Evolutionary conservation across 2,329 filamentous ascomycete species (phyloP).

Genomic region (Escovopsis sp.): DNA sequence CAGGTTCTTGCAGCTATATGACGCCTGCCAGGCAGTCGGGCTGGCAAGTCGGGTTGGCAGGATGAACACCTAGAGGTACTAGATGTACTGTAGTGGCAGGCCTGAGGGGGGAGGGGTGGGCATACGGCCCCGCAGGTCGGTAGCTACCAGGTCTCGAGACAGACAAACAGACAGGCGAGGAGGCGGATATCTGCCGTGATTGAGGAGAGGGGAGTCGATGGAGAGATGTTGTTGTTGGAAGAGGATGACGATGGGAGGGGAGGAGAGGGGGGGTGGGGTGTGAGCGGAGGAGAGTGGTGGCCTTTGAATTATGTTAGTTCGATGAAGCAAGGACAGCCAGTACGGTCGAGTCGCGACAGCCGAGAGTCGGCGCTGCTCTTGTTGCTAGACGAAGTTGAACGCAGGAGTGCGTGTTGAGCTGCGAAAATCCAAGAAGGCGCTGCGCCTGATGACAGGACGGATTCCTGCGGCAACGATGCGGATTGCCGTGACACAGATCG

Average conservation of each 20-base stretch:
- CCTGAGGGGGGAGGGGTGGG: slow-evolving; percentile 2
- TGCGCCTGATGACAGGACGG: slow-evolving; percentile 5
- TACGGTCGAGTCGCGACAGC: no score
- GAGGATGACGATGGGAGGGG: neutral
- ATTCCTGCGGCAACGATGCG: slow-evolving; percentile 6
- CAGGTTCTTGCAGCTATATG: slow-evolving; percentile 6
- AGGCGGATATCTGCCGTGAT: slow-evolving; percentile 1
- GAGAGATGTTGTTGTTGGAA: neutral
- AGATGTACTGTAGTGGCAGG: neutral
- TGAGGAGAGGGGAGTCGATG: neutral
- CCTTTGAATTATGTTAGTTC: no score
- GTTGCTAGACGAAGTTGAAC: no score
- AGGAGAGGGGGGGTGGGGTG: no score
- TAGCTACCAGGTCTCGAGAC: slow-evolving; percentile 2
- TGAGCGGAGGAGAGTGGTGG: no score
- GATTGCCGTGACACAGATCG: slow-evolving; percentile 5
- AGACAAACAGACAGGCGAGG: neutral
- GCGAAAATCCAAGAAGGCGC: neutral
- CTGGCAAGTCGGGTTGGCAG: slow-evolving; percentile 6
- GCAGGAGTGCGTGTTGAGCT: slow-evolving; percentile 1
- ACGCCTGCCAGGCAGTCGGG: slow-evolving; percentile 6
- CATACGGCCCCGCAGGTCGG: neutral
- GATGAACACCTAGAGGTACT: slow-evolving; percentile 1
- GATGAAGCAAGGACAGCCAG: no score
- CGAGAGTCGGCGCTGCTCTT: no score